phyloP scores from a whole-genome alignment of 345 rosid genomes.

The Citropsis articulata region DNA sequence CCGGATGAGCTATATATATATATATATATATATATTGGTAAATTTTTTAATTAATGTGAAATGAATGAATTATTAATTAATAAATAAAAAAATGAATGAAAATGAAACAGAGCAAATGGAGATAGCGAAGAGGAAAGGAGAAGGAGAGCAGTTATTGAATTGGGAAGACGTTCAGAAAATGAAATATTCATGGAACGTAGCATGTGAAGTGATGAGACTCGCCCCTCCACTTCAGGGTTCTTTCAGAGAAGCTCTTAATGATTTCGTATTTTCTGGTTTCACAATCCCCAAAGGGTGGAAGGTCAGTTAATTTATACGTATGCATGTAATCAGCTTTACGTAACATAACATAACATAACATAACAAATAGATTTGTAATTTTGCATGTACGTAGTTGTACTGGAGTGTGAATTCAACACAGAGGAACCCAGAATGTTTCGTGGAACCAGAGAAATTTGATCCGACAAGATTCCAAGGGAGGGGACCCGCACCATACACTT shows the following conservation, averaged over 20 bases:
- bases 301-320: not conserved
- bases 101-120: conserved; percentile 16
- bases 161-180: conserved; percentile 27
- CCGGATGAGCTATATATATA: too few species aligned
- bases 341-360: too few species aligned
- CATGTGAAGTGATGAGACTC: conserved; percentile 26
- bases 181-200: conserved; percentile 28
- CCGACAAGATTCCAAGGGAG: conserved; percentile 23
- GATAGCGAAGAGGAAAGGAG: conserved; percentile 12
- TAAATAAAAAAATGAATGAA: too few species aligned
- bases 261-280: conserved; percentile 19
- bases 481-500: conserved; percentile 23
- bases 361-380: too few species aligned
- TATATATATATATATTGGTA: too few species aligned
- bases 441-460: conserved; percentile 23
- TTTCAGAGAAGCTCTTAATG: conserved; percentile 22
- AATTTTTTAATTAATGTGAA: too few species aligned
- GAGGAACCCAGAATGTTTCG: conserved; percentile 19
- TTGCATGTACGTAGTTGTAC: not conserved
- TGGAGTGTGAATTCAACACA: conserved; percentile 26
- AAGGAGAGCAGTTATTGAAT: conserved; percentile 11
- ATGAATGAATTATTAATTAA: too few species aligned
- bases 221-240: conserved; percentile 25
- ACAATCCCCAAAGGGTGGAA: conserved; percentile 26
- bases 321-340: not conserved